phyloP scores from a whole-genome alignment of 805 yeast species.

The Schizosaccharomyces pombe region ASM294v3 CU329670.1:859501-860000 shows the following conservation, averaged over 20 bases:
- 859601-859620: conserved; percentile 3
- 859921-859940: conserved; percentile 16
- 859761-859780: conserved; percentile 1
- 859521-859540: neutral
- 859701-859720: conserved; percentile 8
- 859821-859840: conserved; percentile 6
- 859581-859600: neutral
- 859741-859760: too few species aligned
- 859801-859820: conserved; percentile 11
- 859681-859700: conserved; percentile 12
- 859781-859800: neutral
- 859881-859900: conserved; percentile 10
- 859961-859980: conserved; percentile 12
- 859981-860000: conserved; percentile 12
- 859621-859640: conserved; percentile 10
- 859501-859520: conserved; percentile 5
- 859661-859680: conserved; percentile 7
- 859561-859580: neutral
- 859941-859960: conserved; percentile 14
- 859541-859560: neutral
- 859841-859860: conserved; percentile 8
- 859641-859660: conserved; percentile 12
- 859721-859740: too few species aligned
- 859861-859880: conserved; percentile 6
- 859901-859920: conserved; percentile 15